Evolutionary conservation across 202 grass and related monocot genomes (phyloP), one percentile per base, ranked within the genome.

Genomic region (Eragrostis tef): DNA sequence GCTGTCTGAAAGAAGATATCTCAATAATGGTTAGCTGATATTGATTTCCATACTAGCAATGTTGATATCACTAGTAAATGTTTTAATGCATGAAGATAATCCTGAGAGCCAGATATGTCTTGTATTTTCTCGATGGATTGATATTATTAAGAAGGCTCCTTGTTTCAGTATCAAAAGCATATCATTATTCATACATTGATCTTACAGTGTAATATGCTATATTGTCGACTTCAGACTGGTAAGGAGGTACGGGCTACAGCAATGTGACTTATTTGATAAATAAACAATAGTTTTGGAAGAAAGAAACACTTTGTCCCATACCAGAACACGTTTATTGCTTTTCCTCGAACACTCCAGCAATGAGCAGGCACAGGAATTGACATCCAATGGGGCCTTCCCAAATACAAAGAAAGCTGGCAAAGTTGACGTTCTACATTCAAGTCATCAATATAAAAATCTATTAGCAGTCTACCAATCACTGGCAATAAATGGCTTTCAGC

Each of bases 351-450:
- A 91, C n/a, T 91, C 81, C 48, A 66, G 15, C 25, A 98, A 59
- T 64, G 85, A 76, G 52, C 71, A 6, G 16, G 81, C 86, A 84
- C 92, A 94, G 50, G 61, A 43, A 45, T 76, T 45, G 53, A 83
- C 42, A 69, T 95, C 88, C 39, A 98, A 59, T 67, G 74, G 81
- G 12, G 78, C 80, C 73, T 93, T 95, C 22, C 96, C 96, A 56
- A 98, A 95, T 44, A 95, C 92, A 29, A 93, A 98, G 60, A 91
- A 85, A 15, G 96, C 92, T 7, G 92, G 96, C 77, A 98, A 83
- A 80, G 90, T 95, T 34, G 96, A 93, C 72, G 96, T 98, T 70
- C 96, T 95, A 83, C 79, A 90, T 83, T 45, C 77, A 73, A 54
- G 21, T 53, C 79, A 14, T 47, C 20, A 68, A 14, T 52, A 21